Conservation (phyloP, 1,284 basidiomycete genomes). For the Leccinum griseonigrum region DNA sequence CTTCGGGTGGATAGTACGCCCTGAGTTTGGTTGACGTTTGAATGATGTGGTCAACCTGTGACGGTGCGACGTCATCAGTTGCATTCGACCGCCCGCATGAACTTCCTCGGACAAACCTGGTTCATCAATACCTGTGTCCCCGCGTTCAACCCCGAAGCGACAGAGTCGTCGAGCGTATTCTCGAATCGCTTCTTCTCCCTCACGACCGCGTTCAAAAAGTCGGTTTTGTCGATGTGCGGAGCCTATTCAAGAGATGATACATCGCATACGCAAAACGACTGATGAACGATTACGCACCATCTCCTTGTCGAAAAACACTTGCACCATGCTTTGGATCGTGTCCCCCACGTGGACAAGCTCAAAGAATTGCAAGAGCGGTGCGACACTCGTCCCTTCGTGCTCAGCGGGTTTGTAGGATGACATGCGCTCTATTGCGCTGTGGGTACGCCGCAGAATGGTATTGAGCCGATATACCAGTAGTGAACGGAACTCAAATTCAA, state of each 20-base stretch:
- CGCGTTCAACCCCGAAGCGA: constrained; percentile 90
- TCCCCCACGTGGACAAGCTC: constrained; percentile 97
- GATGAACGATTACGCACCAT: constrained; percentile 47
- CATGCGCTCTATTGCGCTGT: constrained; percentile 84
- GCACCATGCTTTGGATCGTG: constrained; percentile 95
- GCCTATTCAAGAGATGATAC: constrained; percentile 47
- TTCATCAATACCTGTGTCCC: constrained; percentile 97
- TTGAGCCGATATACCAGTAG: background rate
- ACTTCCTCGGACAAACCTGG: constrained; percentile 51
- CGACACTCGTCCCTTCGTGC: constrained; percentile 78
- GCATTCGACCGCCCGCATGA: constrained; percentile 5
- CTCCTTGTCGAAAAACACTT: constrained; percentile 98
- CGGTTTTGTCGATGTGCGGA: constrained; percentile 84
- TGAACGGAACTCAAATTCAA: background rate
- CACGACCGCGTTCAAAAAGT: constrained; percentile 92
- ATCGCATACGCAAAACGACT: background rate
- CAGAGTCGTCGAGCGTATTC: constrained; percentile 86
- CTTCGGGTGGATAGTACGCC: constrained; percentile 89
- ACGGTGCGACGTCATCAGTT: background rate
- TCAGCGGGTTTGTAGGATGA: constrained; percentile 83
- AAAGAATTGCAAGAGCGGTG: constrained; percentile 94
- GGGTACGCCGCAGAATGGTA: background rate
- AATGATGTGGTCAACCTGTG: constrained; percentile 92
- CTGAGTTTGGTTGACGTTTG: constrained; percentile 77
- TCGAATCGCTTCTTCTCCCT: constrained; percentile 98